Base-by-base conservation (phyloP, 805 yeast genomes). In the Candida saitoana region DNA sequence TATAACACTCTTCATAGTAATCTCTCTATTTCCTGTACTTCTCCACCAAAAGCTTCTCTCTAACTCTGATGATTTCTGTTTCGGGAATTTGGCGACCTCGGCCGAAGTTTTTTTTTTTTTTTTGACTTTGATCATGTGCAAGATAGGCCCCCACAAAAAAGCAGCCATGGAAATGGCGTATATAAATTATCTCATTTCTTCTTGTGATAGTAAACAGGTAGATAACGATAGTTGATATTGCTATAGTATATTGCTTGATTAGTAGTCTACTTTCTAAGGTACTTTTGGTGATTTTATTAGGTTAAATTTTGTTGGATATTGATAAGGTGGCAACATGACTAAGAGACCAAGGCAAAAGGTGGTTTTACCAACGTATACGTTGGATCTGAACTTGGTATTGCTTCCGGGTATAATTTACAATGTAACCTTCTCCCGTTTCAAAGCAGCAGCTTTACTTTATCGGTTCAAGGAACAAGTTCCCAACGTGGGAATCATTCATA, bases 351-450 rank as follows among this genome's bases (percentile, higher is more conserved):
- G 42, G 19, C 58, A 52, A 36, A 43, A 48, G 44, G 44, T 63
- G 39, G 62, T 62, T 4, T 57, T 70, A 39, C 74, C 75, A 38
- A 61, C 64, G 33, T 69, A 69, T 51, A 62, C 58, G 37, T 49
- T 70, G 17, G 74, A 70, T 47, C 66, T 73, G 34, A 62, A 66
- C 45, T 52, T 69, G 40, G 77, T 82, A 11, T 67, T 80, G 22
- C 51, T 81, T 6, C 87, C 88, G 1, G 86, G 86, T 0, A 74
- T 81, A 32, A 66, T 79, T 18, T 82, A 81, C 58, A 73, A 77
- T 42, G 76, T 81, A n/a, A 65, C 77, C 2, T 73, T 79, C 40
- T 57, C 71, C 14, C 63, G 71, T 40, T 59, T 64, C 40, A 68
- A 71, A 39, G 82, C 79, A 1, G 67, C 73, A 8, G 63, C 71